Evolutionary conservation across 75 land plant genomes (phyloP).

Genomic region (Cupressus sempervirens): DNA sequence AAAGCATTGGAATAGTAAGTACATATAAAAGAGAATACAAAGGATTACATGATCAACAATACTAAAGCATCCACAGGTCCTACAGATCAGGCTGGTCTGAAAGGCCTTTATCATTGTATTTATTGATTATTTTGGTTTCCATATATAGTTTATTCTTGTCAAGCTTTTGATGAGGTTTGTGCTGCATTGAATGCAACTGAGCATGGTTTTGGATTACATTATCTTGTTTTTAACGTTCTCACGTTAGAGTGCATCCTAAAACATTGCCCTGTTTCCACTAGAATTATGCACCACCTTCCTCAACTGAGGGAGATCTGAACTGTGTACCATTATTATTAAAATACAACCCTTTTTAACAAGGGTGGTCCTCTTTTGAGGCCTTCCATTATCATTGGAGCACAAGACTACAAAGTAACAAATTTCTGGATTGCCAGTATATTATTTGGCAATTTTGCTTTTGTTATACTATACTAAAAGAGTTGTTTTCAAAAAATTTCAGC

Average conservation of each 20-base stretch:
- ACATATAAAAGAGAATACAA: not conserved
- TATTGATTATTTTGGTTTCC: not conserved
- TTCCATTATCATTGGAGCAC: not conserved
- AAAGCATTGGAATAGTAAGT: no score
- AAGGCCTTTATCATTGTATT: not conserved
- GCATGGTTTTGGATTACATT: not conserved
- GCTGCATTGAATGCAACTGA: not conserved
- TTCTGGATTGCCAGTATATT: not conserved
- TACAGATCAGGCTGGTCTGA: not conserved
- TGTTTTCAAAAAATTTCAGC: constrained; percentile 17
- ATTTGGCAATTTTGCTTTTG: not conserved
- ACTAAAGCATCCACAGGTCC: not conserved
- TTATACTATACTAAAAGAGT: not conserved
- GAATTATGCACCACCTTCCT: not conserved
- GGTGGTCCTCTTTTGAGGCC: not conserved
- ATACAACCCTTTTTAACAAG: not conserved
- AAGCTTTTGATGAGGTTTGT: not conserved
- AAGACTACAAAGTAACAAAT: no score
- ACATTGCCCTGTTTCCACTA: not conserved
- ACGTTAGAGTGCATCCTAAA: not conserved
- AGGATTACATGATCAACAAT: not conserved
- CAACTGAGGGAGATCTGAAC: not conserved
- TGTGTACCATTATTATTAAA: not conserved
- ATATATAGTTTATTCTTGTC: not conserved
- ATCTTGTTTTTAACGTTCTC: not conserved